Conservation (phyloP, 225 moss, liverwort and hornwort genomes). For the Thuidium tamariscinum region DNA sequence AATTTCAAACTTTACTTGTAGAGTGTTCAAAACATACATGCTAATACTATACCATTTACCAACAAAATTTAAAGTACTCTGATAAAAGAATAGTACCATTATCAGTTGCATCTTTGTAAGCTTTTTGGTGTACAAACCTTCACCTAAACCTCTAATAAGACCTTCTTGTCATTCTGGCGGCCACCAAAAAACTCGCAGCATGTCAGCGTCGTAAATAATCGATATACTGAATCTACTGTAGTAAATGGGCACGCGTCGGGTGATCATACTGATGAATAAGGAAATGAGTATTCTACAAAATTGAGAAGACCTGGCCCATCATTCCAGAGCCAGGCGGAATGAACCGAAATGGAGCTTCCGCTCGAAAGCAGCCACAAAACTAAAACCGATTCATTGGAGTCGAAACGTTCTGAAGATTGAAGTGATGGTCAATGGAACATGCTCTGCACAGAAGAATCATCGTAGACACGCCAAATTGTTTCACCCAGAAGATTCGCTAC, state of each 20-base stretch:
- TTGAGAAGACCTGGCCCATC: conserved; percentile 13
- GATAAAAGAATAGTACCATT: neutral
- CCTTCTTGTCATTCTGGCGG: neutral
- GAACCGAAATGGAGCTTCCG: conserved; percentile 26
- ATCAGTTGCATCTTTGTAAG: neutral
- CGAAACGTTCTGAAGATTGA: neutral
- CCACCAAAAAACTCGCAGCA: neutral
- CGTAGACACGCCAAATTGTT: conserved; percentile 92
- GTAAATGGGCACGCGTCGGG: neutral
- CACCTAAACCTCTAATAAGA: neutral
- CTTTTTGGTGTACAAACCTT: neutral
- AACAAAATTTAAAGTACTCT: neutral
- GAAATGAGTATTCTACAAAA: conserved; percentile 26
- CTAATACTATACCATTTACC: neutral
- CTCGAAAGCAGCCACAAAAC: conserved; percentile 18
- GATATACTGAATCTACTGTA: neutral
- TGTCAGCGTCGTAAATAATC: neutral
- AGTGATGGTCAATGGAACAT: conserved; percentile 50
- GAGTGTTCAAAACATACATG: neutral
- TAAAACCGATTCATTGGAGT: neutral
- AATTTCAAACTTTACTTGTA: neutral
- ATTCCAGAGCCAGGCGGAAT: conserved; percentile 21
- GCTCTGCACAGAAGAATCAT: conserved; percentile 77
- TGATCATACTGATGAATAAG: conserved; percentile 4
- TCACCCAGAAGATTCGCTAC: conserved; percentile 92